Evolutionary conservation across 768 basidiomycete species (phyloP).

Genomic region (Lentinula sp.): DNA sequence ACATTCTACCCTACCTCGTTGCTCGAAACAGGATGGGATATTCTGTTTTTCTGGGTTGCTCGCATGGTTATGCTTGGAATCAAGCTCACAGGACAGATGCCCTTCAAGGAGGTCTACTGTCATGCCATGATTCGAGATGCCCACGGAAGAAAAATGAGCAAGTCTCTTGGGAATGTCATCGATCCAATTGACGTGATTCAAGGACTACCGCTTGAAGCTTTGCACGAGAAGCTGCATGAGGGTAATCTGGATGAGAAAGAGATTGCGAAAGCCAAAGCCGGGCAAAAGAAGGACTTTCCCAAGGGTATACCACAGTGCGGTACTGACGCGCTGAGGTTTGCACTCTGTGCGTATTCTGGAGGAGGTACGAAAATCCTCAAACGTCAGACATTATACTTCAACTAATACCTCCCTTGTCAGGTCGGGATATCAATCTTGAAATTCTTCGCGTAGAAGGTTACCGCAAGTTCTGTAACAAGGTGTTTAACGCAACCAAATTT

Average conservation of each 20-base stretch:
- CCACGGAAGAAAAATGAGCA: constrained; percentile 98
- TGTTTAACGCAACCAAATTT: constrained; percentile 98
- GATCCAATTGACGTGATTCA: constrained; percentile 95
- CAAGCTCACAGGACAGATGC: constrained; percentile 83
- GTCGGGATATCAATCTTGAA: constrained; percentile 95
- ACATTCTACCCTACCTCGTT: constrained; percentile 86
- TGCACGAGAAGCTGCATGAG: constrained; percentile 81
- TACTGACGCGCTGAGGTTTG: constrained; percentile 93
- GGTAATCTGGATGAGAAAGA: constrained; percentile 95
- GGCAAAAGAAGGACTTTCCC: constrained; percentile 99
- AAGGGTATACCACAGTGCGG: constrained; percentile 99
- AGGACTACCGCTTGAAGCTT: constrained; percentile 69
- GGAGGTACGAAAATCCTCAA: constrained; percentile 47
- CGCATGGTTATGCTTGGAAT: constrained; percentile 95
- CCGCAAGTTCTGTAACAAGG: constrained; percentile 99
- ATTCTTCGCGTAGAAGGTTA: constrained; percentile 96
- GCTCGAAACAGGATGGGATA: constrained; percentile 98
- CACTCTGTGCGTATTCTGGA: constrained; percentile 89
- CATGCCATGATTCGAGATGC: constrained; percentile 99
- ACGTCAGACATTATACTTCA: not conserved
- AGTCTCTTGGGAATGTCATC: constrained; percentile 95
- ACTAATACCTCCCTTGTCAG: constrained; percentile 29
- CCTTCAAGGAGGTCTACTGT: constrained; percentile 93
- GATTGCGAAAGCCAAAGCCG: constrained; percentile 82
- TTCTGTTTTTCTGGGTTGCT: constrained; percentile 99